Evolutionary conservation across 305 asterid genomes (phyloP).

Genomic region (Fraxinus sp.): DNA sequence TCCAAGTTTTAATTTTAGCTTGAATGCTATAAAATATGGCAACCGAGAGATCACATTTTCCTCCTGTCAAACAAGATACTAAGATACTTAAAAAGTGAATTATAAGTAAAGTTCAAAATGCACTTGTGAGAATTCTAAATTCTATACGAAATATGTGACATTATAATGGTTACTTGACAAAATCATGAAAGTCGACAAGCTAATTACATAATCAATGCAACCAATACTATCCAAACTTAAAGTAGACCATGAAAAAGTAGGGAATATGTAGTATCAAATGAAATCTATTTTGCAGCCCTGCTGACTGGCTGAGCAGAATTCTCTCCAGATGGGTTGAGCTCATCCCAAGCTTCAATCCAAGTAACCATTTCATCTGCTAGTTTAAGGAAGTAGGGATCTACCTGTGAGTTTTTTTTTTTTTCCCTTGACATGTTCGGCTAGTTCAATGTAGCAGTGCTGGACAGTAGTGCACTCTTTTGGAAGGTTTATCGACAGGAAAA

Average conservation of each 20-base stretch:
- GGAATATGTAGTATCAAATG: conserved; percentile 5
- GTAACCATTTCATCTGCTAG: no score
- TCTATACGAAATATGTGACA: neutral
- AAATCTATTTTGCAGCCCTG: conserved; percentile 45
- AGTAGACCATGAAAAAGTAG: neutral
- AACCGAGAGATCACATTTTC: no score
- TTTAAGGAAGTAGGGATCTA: no score
- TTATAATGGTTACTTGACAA: neutral
- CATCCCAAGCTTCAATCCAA: conserved; percentile 48
- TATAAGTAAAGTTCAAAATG: no score
- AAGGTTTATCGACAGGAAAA: conserved; percentile 54
- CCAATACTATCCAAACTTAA: neutral
- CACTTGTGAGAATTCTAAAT: no score
- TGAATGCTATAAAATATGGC: no score
- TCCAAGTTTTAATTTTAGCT: no score
- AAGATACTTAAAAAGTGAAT: no score
- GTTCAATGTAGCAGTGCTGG: conserved; percentile 76
- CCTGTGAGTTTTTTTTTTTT: conserved; percentile 16
- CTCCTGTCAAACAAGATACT: no score
- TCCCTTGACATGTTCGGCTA: conserved; percentile 63
- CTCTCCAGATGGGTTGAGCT: conserved; percentile 67
- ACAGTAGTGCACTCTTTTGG: conserved; percentile 68
- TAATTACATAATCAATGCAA: conserved; percentile 12
- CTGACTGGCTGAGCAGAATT: conserved; percentile 30
- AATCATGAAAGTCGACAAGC: conserved; percentile 4